Conservation (phyloP, 2,329 filamentous ascomycete genomes). For the Aspergillus caelatus region DNA sequence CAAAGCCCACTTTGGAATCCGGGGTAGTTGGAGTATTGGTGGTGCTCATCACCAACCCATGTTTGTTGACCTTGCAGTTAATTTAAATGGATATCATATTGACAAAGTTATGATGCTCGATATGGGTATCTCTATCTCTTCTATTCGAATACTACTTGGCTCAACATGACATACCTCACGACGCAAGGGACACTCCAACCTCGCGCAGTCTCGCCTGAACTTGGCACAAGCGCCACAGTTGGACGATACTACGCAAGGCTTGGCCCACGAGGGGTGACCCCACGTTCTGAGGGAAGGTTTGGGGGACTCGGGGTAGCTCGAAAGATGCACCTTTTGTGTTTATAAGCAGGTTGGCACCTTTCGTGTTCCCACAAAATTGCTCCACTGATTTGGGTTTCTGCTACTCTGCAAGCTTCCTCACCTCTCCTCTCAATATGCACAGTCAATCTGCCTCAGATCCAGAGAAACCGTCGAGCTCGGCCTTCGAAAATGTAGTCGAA, state of each 20-base stretch:
- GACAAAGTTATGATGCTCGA: not conserved
- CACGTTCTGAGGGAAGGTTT: not conserved
- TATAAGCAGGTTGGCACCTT: not conserved
- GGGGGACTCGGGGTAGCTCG: not conserved
- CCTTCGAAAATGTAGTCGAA: not conserved
- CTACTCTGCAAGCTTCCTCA: not conserved
- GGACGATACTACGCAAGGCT: not conserved
- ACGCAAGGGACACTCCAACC: not conserved
- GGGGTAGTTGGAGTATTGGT: not conserved
- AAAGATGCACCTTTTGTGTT: not conserved
- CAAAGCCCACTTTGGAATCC: not conserved
- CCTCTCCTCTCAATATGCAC: not conserved
- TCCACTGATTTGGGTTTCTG: not conserved
- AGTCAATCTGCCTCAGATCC: not conserved
- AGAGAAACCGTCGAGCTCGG: not conserved
- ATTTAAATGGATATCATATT: not conserved
- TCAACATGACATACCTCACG: not conserved
- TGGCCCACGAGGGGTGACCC: not conserved
- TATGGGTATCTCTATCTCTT: rapidly evolving
- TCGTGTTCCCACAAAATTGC: not conserved
- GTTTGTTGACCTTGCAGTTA: not conserved
- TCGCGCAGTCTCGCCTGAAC: not conserved
- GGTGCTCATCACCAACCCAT: not conserved
- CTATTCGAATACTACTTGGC: not conserved
- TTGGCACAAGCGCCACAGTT: not conserved